Percentiles rank a stretch among this genome's conserved stretches.
Conservation (phyloP, 2,329 filamentous ascomycete genomes). For the Sphaerulina musiva region DNA sequence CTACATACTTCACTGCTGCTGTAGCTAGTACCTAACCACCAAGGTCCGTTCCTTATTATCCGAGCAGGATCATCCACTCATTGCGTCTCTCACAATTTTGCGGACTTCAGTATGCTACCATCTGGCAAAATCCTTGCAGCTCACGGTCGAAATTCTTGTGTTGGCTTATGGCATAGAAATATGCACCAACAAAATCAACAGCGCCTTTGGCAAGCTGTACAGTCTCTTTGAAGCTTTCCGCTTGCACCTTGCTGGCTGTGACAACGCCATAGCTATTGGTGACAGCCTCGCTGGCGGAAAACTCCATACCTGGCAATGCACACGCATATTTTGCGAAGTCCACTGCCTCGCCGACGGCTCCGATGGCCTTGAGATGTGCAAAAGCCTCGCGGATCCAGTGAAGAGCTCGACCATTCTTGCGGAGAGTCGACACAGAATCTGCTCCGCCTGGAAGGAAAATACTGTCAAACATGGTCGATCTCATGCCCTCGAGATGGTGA, state of each 20-base stretch:
- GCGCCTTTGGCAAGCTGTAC: conserved; percentile 60
- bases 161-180: conserved; percentile 61
- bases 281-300: conserved; percentile 47
- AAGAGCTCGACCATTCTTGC: conserved; percentile 63
- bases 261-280: conserved; percentile 72
- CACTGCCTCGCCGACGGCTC: conserved; percentile 65
- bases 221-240: conserved; percentile 55
- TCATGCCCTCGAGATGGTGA: conserved; percentile 72
- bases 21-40: too few species aligned
- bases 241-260: conserved; percentile 51
- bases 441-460: conserved; percentile 69
- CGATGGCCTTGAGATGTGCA: conserved; percentile 73
- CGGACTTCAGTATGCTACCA: conserved; percentile 59
- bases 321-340: conserved; percentile 51
- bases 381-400: conserved; percentile 78
- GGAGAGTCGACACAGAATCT: conserved; percentile 55
- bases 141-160: conserved; percentile 71
- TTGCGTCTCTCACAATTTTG: too few species aligned
- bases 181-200: conserved; percentile 63
- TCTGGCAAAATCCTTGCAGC: conserved; percentile 58
- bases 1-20: too few species aligned
- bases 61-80: too few species aligned
- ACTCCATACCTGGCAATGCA: conserved; percentile 43
- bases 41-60: too few species aligned
- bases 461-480: conserved; percentile 75